Evolutionary conservation across 1,284 basidiomycete genomes (phyloP), one percentile per base, ranked within the genome.

Genomic region (Leccinum laetum): DNA sequence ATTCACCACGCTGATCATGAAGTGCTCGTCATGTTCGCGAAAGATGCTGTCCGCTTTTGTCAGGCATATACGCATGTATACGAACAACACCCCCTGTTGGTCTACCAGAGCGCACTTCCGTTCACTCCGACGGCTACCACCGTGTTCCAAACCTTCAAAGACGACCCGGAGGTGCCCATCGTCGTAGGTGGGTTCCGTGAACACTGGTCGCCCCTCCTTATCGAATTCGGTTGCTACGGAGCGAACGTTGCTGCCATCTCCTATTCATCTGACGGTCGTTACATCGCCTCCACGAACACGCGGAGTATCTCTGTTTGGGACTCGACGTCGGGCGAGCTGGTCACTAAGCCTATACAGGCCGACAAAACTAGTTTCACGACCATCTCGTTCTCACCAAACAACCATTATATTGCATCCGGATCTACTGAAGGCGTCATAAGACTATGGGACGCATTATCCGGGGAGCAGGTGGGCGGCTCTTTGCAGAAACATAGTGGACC

Each of bases 41-140:
- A 65, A 61, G 77, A 78, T 39, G 68, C 72, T 16, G 66, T 72
- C 29, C 76, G 76, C 26, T 76, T 76, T 58, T 77, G 73, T 57
- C 75, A 77, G 58, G 73, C 77, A 3, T 76, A 71, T 62, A 67
- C 69, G 35, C 69, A 73, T 4, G 69, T 65, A 4, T 78, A 77
- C 58, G 77, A 76, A 63, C 73, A 76, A 21, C 77, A 78, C 57
- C 77, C 75, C 9, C 73, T 77, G n/a, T 61, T 76, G 24, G 77
- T 76, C 26, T 78, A 78, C 64, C 67, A 68, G 37, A 71, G 75
- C 10, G 77, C 75, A 14, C 72, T 78, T 32, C 77, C 75, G 5
- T 76, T 78, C 61, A 69, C 77, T 39, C 75, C 76, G 2, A 78
- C 65, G 18, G 60, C 65, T 57, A 57, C 55, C 16, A 58, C 63